These are phyloP conservation scores for Nicotiana paniculata DNA, from an alignment of 257 asterid genomes.

Conservation along the genomic window DNA sequence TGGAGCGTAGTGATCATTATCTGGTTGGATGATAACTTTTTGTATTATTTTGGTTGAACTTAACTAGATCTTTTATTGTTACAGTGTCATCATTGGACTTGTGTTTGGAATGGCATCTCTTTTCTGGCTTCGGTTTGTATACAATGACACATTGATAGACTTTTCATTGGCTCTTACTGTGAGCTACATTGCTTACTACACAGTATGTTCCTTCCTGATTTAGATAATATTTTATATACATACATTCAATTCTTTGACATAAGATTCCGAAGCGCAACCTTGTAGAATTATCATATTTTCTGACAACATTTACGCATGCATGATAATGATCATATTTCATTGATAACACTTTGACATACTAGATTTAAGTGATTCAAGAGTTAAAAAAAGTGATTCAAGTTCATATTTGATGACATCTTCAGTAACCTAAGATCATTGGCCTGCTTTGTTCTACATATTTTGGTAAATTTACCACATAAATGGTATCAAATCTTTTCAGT, in stretches of 20 bases:
- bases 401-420: neutral
- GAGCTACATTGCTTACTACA: conserved; percentile 17
- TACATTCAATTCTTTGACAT: neutral
- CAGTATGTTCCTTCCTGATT: conserved; percentile 9
- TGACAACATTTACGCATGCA: neutral
- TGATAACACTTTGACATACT: neutral
- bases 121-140: conserved; percentile 16
- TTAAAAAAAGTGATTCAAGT: neutral
- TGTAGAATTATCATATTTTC: neutral
- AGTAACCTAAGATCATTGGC: neutral
- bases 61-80: neutral
- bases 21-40: neutral
- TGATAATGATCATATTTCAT: neutral
- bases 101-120: conserved; percentile 15
- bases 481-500: neutral
- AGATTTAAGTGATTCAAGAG: neutral
- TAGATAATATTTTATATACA: neutral
- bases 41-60: neutral
- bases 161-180: conserved; percentile 6
- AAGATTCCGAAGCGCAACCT: neutral
- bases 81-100: conserved; percentile 5
- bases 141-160: conserved; percentile 11
- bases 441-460: neutral
- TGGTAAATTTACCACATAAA: neutral
- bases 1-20: conserved; percentile 10